Conservation (phyloP, 768 basidiomycete species). For the Candolleomyces eurysporus region DNA sequence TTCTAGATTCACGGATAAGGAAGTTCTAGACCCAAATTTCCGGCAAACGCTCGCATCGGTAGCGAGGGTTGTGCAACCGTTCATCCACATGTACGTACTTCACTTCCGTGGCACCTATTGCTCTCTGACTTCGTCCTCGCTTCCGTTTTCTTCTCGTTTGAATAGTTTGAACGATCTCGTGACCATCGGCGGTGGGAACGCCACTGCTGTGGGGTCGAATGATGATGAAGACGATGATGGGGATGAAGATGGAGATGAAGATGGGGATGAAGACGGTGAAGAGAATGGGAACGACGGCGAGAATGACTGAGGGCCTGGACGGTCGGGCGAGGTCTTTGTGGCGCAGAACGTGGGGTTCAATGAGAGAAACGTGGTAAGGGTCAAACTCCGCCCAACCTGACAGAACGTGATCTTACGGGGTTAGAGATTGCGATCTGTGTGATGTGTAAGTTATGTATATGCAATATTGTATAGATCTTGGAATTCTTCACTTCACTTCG, state of each 20-base stretch:
- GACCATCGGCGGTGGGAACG: constrained; percentile 40
- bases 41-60: constrained; percentile 57
- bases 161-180: constrained; percentile 71
- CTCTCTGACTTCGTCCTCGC: background rate
- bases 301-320: too few relatives aligned
- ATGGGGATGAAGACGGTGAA: constrained; percentile 1
- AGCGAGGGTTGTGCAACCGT: constrained; percentile 59
- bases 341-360: too few relatives aligned
- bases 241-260: constrained; percentile 19
- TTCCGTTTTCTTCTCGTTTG: background rate
- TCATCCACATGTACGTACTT: constrained; percentile 70
- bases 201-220: background rate
- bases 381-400: too few relatives aligned
- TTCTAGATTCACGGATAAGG: constrained; percentile 67
- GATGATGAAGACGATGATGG: constrained; percentile 21
- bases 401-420: too few relatives aligned
- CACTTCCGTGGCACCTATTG: background rate
- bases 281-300: too few relatives aligned
- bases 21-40: constrained; percentile 69
- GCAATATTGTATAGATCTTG: too few relatives aligned
- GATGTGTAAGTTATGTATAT: too few relatives aligned
- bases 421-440: too few relatives aligned
- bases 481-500: too few relatives aligned
- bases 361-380: too few relatives aligned
- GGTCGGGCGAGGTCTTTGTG: too few relatives aligned